These are phyloP conservation scores for Leccinum subtestaceum DNA, from an alignment of 768 basidiomycete genomes.

Conservation along the genomic window DNA sequence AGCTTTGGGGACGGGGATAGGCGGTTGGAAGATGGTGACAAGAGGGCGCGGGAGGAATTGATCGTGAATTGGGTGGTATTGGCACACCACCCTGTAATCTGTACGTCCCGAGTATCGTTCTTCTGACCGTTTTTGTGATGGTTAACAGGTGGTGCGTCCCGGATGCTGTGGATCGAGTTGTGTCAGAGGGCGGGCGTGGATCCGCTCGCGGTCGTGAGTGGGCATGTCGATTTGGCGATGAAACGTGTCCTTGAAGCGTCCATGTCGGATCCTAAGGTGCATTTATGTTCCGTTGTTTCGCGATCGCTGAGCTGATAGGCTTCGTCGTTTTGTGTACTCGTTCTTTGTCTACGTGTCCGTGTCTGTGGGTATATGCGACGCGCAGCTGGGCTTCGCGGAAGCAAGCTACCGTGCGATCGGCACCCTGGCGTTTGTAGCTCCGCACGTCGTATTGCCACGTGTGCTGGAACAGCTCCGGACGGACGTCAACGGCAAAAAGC, in stretches of 20 bases:
- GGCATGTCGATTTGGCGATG: conserved; percentile 49
- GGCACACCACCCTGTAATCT: conserved; percentile 66
- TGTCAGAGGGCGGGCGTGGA: conserved; percentile 69
- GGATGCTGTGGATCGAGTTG: conserved; percentile 68
- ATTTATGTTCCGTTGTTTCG: neutral
- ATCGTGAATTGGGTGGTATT: conserved; percentile 60
- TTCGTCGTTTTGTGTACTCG: neutral
- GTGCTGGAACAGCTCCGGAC: conserved; percentile 62
- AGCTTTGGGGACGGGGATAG: conserved; percentile 40
- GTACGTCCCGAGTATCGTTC: conserved; percentile 36
- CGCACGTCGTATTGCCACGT: conserved; percentile 61
- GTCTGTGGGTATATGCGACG: neutral
- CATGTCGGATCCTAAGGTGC: conserved; percentile 46
- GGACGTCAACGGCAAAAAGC: conserved; percentile 60
- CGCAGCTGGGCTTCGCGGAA: conserved; percentile 49
- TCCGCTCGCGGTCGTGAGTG: conserved; percentile 57
- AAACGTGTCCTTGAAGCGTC: conserved; percentile 48
- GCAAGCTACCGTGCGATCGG: conserved; percentile 74
- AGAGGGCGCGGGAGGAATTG: conserved; percentile 40
- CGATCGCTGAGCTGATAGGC: neutral
- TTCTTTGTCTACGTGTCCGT: neutral
- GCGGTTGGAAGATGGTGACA: conserved; percentile 13
- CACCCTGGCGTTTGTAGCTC: conserved; percentile 79
- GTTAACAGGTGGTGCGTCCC: conserved; percentile 16
- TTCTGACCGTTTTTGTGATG: neutral